phyloP scores from a whole-genome alignment of 768 basidiomycete species.

The Polyporus arcularius region DNA sequence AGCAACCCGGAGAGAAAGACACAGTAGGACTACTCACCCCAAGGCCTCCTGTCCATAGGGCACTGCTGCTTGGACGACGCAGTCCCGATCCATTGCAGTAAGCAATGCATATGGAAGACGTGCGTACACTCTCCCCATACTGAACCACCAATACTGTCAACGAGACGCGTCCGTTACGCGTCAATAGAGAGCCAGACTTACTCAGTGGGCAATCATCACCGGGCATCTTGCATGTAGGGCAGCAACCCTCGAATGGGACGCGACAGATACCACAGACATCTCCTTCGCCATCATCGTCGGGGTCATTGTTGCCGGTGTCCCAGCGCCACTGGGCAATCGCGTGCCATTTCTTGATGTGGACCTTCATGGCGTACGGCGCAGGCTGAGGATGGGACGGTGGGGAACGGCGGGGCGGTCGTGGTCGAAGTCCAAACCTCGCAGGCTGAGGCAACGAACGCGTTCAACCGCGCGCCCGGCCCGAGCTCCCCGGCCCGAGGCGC shows the following conservation, averaged over 20 bases:
- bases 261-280: conserved; percentile 88
- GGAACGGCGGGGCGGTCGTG: not conserved
- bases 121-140: conserved; percentile 99
- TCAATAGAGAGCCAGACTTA: conserved; percentile 39
- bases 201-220: conserved; percentile 95
- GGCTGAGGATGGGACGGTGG: not conserved
- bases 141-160: conserved; percentile 32
- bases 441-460: too few species aligned
- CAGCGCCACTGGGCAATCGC: conserved; percentile 90
- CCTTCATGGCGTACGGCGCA: conserved; percentile 56
- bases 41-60: conserved; percentile 95
- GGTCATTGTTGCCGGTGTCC: conserved; percentile 52
- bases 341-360: conserved; percentile 82
- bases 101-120: conserved; percentile 98
- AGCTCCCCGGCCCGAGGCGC: too few species aligned
- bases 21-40: conserved; percentile 61
- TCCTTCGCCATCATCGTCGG: conserved; percentile 59
- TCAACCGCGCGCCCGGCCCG: too few species aligned
- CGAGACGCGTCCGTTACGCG: not conserved
- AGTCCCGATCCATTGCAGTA: conserved; percentile 94
- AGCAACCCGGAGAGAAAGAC: not conserved
- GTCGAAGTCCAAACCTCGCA: not conserved
- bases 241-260: conserved; percentile 91
- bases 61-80: conserved; percentile 91
- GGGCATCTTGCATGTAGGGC: conserved; percentile 94